These are phyloP conservation scores for Wickerhamiella cacticola DNA, from an alignment of 805 yeast species.

Conservation along the genomic window DNA sequence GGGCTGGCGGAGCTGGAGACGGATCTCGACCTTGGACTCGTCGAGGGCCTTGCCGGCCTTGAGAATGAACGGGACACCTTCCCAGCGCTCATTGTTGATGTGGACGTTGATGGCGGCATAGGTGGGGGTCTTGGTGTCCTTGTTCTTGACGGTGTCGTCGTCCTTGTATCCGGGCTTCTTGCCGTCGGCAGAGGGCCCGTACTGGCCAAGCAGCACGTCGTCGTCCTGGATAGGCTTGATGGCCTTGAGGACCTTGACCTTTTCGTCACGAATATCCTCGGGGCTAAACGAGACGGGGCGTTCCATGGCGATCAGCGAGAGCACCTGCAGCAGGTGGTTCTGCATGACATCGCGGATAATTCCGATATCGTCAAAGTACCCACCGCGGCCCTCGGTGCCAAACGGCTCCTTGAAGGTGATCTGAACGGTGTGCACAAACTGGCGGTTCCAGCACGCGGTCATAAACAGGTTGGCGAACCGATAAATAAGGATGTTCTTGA, in stretches of 20 bases:
- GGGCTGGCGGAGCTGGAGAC: slow-evolving; percentile 82
- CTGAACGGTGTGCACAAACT: slow-evolving; percentile 68
- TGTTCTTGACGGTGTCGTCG: slow-evolving; percentile 69
- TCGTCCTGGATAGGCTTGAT: slow-evolving; percentile 52
- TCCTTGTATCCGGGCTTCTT: slow-evolving; percentile 78
- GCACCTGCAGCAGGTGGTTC: slow-evolving; percentile 86
- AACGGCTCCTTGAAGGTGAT: slow-evolving; percentile 94
- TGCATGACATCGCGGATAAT: slow-evolving; percentile 97
- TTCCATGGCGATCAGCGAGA: slow-evolving; percentile 89
- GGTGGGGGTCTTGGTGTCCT: slow-evolving; percentile 77
- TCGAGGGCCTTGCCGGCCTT: slow-evolving; percentile 98
- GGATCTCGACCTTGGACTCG: slow-evolving; percentile 86
- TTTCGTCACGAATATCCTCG: slow-evolving; percentile 90
- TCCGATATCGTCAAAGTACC: slow-evolving; percentile 90
- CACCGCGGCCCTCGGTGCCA: slow-evolving; percentile 98
- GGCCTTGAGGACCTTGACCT: slow-evolving; percentile 82
- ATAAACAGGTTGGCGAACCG: slow-evolving; percentile 86
- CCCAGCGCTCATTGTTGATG: slow-evolving; percentile 93
- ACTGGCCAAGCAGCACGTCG: slow-evolving; percentile 78
- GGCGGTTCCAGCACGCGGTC: slow-evolving; percentile 78
- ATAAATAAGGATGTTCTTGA: slow-evolving; percentile 76
- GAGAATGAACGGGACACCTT: slow-evolving; percentile 89
- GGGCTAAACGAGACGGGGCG: slow-evolving; percentile 86
- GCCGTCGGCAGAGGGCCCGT: slow-evolving; percentile 73
- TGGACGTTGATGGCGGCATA: slow-evolving; percentile 74